Evolutionary conservation across 2,329 filamentous ascomycete species (phyloP).

Genomic region (Colletotrichum sp.): DNA sequence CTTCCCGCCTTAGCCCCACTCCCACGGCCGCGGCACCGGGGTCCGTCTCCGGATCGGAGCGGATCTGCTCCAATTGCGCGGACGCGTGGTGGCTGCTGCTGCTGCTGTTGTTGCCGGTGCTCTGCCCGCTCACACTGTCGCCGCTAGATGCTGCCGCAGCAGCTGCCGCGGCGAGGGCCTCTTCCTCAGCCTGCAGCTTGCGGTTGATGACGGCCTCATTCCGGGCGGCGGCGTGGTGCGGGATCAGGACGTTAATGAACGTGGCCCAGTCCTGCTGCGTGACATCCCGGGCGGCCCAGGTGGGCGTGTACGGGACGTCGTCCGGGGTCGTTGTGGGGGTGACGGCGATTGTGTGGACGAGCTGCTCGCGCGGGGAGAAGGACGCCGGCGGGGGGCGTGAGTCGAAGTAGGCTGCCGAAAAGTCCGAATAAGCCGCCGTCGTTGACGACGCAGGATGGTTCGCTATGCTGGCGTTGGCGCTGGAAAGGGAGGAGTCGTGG

Average conservation of each 20-base stretch:
- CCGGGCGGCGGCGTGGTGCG: conserved; percentile 44
- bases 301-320: conserved; percentile 47
- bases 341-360: conserved; percentile 40
- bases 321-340: conserved; percentile 38
- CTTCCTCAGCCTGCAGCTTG: conserved; percentile 49
- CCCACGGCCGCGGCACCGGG: conserved; percentile 29
- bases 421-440: conserved; percentile 22
- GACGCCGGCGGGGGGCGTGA: conserved; percentile 40
- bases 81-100: conserved; percentile 37
- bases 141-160: conserved; percentile 1
- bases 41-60: conserved; percentile 27
- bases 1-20: background rate
- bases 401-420: conserved; percentile 51
- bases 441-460: conserved; percentile 3
- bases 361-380: conserved; percentile 3
- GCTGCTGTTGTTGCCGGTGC: conserved; percentile 27
- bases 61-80: conserved; percentile 45
- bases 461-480: background rate
- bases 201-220: conserved; percentile 54
- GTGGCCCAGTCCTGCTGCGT: conserved; percentile 61
- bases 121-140: conserved; percentile 20
- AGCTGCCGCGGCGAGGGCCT: conserved; percentile 22
- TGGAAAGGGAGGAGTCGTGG: background rate
- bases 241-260: conserved; percentile 61
- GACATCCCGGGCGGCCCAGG: conserved; percentile 47